Base-by-base conservation (phyloP, 2,329 filamentous ascomycete species). In the Immersiporthe knoxdaviesiana region DNA sequence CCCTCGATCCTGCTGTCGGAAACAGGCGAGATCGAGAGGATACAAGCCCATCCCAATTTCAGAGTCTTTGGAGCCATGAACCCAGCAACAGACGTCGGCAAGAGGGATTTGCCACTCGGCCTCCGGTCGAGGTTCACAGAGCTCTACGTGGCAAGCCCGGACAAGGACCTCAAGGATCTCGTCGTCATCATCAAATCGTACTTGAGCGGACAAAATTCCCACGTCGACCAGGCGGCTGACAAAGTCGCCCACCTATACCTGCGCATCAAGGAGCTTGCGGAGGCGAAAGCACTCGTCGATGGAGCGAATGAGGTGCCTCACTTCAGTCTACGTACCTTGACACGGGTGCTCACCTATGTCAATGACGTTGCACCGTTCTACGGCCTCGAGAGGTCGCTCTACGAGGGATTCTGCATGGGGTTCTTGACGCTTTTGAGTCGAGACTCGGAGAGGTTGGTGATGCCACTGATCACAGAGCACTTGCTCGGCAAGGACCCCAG, bases 21-120 rank as follows among this genome's bases (percentile, higher is more conserved):
- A 81, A 96, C 94, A 52, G 96, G 96, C 50, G 94, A 96, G 74
- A 93, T 97, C 58, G 93, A 98, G 78, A 89, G 94, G 72, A 90
- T 99, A 47, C 86, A 90, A 71, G 96, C 94, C 0, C 95, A 99
- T 78, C 91, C 93, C 0, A 90, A 97, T 72, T 99, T 99, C 78
- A 90, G 96, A 52, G 92, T 99, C 18, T 99, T 99, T 77, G 97
- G 93, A 65, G 96, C 97, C 37, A 99, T 99, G 96, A 99, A 99
- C 76, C 96, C 96, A 39, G 96, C 96, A 6, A 99, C 96, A 3
- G 96, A 99, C 81, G 90, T 97, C 68, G 96, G 97, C 71, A 99
- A 99, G 81, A 91, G 95, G 68, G 96, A 99, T 78, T 83, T 99
- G 21, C 94, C 95, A 0, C 89, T 92, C 67, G 94, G 95, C 1